Evolutionary conservation across 1,284 basidiomycete genomes (phyloP).

Genomic region (Leccinum pachyderme): DNA sequence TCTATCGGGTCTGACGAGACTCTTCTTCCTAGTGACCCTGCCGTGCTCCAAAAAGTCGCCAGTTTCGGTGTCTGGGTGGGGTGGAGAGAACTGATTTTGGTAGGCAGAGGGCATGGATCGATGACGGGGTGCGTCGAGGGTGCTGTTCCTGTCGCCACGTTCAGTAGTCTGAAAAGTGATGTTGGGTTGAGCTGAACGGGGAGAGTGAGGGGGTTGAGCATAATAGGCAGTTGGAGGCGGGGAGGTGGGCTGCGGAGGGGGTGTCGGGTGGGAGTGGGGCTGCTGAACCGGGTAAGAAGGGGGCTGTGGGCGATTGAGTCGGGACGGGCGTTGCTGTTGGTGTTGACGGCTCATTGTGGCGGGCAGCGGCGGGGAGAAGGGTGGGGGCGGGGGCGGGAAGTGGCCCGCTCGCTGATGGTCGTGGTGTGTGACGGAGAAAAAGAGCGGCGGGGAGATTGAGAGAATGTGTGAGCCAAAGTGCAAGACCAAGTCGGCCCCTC

Average conservation of each 20-base stretch:
- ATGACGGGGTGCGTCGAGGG: constrained; percentile 53
- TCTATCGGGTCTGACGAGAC: constrained; percentile 89
- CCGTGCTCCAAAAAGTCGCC: constrained; percentile 40
- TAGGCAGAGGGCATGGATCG: constrained; percentile 53
- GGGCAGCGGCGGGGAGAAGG: not conserved
- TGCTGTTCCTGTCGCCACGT: constrained; percentile 59
- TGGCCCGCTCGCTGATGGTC: constrained; percentile 5
- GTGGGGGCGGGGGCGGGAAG: not conserved
- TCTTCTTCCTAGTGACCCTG: constrained; percentile 80
- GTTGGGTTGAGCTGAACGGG: constrained; percentile 36
- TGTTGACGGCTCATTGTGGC: constrained; percentile 41
- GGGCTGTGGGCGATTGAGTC: constrained; percentile 43
- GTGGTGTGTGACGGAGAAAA: constrained; percentile 9
- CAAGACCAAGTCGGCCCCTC: not conserved
- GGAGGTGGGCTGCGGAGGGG: constrained; percentile 20
- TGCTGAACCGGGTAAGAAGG: constrained; percentile 30
- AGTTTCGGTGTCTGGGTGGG: constrained; percentile 49
- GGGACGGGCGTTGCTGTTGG: constrained; percentile 44
- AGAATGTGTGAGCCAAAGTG: not conserved
- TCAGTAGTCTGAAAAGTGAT: constrained; percentile 70
- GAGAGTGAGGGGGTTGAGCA: constrained; percentile 16
- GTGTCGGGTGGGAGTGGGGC: constrained; percentile 20
- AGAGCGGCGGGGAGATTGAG: constrained; percentile 19
- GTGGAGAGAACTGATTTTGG: constrained; percentile 47
- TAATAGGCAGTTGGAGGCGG: constrained; percentile 31